Base-by-base conservation (phyloP, 73 alveolate genomes). In the Paramecium primaurelia region DNA sequence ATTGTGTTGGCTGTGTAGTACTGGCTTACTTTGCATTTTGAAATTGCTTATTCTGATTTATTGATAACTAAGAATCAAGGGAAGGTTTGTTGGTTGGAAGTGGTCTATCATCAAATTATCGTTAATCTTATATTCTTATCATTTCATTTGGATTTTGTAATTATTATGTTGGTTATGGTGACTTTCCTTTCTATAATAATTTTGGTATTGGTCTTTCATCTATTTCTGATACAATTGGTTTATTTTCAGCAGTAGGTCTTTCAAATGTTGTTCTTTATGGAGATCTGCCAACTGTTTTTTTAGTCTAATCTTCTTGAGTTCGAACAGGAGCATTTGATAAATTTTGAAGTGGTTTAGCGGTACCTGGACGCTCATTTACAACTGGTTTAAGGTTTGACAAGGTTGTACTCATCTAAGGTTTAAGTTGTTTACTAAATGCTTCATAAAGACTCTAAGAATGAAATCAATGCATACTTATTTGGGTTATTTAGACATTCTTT, bases 151-250 rank as follows among this genome's bases (percentile, higher is more conserved):
- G 32, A 54, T 54, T 54, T 54, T 18, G 32, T 54, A n/a, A 54
- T 18, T 54, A 54, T 54, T 54, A 54, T 9, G 69, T 34, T 3
- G 84, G 84, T 64, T 64, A 26, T 10, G 84, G 84, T 12, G 84
- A 64, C 84, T 64, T 64, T 64, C 84, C 84, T 64, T 64, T 64
- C 47, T 64, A 26, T 14, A 64, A 64, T 32, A 64, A 51, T 64
- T 64, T 64, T 64, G 84, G 84, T 64, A 64, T 64, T 20, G 84
- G 84, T 64, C 84, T 64, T 64, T 64, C 84, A 54, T 54, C 69
- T 16, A 54, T 18, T 64, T 64, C 84, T 28, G 26, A 64, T 32
- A 64, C 49, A 8, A 9, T 64, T 9, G 47, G 47, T 64, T 34
- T 64, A 64, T 64, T 64, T 34, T 64, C 84, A 28, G 47, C 47